phyloP scores from a whole-genome alignment of 768 basidiomycete species.

The Hydnomerulius pinastri region DNA sequence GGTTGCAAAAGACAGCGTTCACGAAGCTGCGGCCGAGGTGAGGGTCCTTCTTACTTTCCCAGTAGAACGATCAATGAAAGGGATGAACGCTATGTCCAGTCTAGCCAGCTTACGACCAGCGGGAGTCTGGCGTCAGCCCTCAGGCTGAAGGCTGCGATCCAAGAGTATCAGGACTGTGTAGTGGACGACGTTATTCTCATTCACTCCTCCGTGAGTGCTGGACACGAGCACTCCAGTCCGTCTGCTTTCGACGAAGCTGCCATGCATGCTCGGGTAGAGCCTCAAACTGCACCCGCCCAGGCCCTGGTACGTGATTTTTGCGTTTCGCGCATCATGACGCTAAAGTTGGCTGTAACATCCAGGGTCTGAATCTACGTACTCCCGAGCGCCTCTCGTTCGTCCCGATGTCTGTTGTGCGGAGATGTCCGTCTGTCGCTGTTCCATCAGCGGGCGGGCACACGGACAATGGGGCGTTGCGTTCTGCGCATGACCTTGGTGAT shows the following conservation, averaged over 20 bases:
- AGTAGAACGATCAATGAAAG: not conserved
- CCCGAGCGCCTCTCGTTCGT: slow-evolving; percentile 26
- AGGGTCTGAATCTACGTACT: slow-evolving; percentile 11
- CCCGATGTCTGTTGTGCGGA: slow-evolving; percentile 28
- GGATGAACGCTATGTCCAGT: not conserved
- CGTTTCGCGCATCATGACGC: not conserved
- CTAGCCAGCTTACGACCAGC: slow-evolving; percentile 1
- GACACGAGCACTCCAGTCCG: not conserved
- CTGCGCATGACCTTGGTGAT: not conserved
- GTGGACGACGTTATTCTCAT: not conserved
- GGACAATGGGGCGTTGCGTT: not conserved
- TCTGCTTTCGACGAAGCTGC: not conserved
- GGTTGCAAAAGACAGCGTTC: not conserved
- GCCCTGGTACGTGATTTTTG: slow-evolving; percentile 11
- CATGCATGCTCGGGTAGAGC: not conserved
- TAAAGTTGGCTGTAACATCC: not conserved
- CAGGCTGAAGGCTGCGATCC: not conserved
- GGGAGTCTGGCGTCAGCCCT: not conserved
- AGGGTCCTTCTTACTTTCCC: not conserved
- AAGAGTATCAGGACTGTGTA: not conserved
- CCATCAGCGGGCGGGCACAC: not conserved
- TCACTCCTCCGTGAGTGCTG: not conserved
- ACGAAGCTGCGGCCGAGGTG: slow-evolving; percentile 3
- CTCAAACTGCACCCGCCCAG: not conserved
- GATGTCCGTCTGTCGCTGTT: slow-evolving; percentile 15